A percentile compares a stretch with the other conserved stretches of the same genome.
Evolutionary conservation across 306 rosid species (phyloP).

Genomic region (Quercus bicolor): DNA sequence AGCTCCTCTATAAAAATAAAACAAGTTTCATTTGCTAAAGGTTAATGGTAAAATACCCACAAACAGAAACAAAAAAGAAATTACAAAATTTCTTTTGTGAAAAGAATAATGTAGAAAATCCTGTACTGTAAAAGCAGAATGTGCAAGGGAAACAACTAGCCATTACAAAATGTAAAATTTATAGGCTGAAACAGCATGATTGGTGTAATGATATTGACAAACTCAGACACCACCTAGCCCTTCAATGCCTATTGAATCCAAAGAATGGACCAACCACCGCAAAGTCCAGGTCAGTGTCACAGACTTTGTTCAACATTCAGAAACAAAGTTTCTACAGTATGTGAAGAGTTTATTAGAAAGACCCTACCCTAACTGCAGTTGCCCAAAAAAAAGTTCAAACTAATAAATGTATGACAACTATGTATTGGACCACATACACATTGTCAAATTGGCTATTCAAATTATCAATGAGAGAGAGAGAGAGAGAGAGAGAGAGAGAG

Average conservation of each 20-base stretch:
- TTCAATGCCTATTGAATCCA: background rate
- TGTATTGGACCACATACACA: background rate
- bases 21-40: background rate
- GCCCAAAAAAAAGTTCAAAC: too few relatives aligned
- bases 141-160: background rate
- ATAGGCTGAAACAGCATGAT: background rate
- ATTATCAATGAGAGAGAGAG: background rate
- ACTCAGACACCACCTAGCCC: background rate
- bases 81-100: background rate
- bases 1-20: background rate
- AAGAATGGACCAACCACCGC: background rate
- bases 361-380: too few relatives aligned
- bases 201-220: background rate
- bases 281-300: background rate
- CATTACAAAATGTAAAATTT: background rate
- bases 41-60: background rate
- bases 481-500: constrained; percentile 9
- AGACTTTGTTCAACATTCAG: background rate
- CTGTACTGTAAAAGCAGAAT: background rate
- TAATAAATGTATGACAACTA: background rate
- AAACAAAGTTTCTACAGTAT: background rate
- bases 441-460: background rate
- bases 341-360: background rate
- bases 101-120: background rate
- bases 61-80: background rate